phyloP scores from a whole-genome alignment of 441 rosid species.

The Isatis lusitanica region DNA sequence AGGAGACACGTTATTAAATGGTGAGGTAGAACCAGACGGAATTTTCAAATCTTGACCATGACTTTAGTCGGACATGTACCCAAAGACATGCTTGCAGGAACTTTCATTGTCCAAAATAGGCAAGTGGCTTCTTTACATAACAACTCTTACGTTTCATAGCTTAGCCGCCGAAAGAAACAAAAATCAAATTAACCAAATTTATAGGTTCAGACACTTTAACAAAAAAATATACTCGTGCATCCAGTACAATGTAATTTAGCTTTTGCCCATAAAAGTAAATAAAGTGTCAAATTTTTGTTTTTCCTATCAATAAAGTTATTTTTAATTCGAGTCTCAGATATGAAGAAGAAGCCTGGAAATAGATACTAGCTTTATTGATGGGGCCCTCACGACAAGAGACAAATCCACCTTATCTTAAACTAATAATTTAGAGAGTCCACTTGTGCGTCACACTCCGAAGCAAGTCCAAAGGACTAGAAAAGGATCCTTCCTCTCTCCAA shows the following conservation, averaged over 20 bases:
- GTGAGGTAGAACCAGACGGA: neutral
- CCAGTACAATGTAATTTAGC: neutral
- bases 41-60: neutral
- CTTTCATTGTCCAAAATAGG: neutral
- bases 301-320: neutral
- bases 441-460: conserved; percentile 11
- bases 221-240: neutral
- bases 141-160: neutral
- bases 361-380: neutral
- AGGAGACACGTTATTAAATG: too few relatives aligned
- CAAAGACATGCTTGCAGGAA: neutral
- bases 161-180: neutral
- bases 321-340: neutral
- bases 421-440: conserved; percentile 15
- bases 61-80: neutral
- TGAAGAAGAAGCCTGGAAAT: conserved; percentile 1
- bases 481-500: conserved; percentile 30
- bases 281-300: neutral
- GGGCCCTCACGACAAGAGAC: neutral
- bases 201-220: neutral
- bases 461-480: conserved; percentile 11
- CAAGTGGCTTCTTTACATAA: neutral
- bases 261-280: neutral
- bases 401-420: neutral
- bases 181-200: neutral